phyloP scores from a whole-genome alignment of 495 filamentous ascomycete genomes.

The Xylaria curta region DNA sequence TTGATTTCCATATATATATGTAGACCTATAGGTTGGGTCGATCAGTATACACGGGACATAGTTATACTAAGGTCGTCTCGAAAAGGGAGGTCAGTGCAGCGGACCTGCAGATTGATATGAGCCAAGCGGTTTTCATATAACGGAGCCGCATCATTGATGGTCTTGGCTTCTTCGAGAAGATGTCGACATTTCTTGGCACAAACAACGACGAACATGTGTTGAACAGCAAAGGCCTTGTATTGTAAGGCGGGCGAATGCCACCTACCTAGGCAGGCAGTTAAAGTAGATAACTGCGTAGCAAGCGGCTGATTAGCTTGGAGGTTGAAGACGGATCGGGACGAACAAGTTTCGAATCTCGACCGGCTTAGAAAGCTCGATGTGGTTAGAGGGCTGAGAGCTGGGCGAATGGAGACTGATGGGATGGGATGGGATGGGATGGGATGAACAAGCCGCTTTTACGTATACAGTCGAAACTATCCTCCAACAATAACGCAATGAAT shows the following conservation, averaged over 20 bases:
- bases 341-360: neutral
- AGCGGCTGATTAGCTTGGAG: constrained; percentile 6
- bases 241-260: neutral
- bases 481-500: constrained; percentile 11
- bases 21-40: neutral
- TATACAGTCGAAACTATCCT: neutral
- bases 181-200: constrained; percentile 19
- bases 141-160: constrained; percentile 13
- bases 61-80: neutral
- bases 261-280: constrained; percentile 13
- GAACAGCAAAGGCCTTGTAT: neutral
- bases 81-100: constrained; percentile 21
- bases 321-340: constrained; percentile 4
- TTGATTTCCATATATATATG: constrained; percentile 10
- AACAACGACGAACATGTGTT: neutral
- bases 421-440: too few species aligned
- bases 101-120: constrained; percentile 22
- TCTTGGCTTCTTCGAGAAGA: constrained; percentile 21
- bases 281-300: constrained; percentile 5
- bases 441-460: neutral
- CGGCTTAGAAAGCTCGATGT: neutral
- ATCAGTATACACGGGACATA: constrained; percentile 6
- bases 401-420: constrained; percentile 6
- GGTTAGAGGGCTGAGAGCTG: constrained; percentile 22
- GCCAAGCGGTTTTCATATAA: constrained; percentile 20